Percentiles rank a stretch among this genome's conserved stretches.
These are phyloP conservation scores for Omphalotus guepiniiformis DNA, from an alignment of 768 basidiomycete genomes.

Conservation along the genomic window DNA sequence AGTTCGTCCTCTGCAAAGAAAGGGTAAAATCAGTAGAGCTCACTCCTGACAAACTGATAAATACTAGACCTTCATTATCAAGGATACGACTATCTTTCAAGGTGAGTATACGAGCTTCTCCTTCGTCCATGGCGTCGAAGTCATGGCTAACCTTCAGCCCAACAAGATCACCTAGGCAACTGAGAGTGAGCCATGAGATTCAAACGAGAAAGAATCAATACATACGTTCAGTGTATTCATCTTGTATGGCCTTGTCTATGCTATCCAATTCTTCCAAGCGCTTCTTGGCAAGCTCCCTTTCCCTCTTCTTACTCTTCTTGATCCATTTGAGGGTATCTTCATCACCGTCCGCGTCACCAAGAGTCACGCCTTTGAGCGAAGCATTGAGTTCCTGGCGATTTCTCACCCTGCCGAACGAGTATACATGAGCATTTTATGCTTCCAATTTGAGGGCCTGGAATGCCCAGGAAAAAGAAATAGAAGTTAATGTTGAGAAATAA, in stretches of 20 bases:
- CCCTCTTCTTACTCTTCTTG: constrained; percentile 86
- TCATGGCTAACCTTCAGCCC: constrained; percentile 97
- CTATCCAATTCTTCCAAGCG: constrained; percentile 79
- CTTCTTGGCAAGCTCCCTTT: constrained; percentile 82
- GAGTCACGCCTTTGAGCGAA: constrained; percentile 87
- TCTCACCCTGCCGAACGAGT: constrained; percentile 69
- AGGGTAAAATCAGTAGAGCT: neutral
- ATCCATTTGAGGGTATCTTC: constrained; percentile 88
- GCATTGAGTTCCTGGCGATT: constrained; percentile 91
- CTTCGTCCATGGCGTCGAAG: constrained; percentile 88
- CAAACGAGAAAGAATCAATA: constrained; percentile 3
- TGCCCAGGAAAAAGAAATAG: constrained; percentile 34
- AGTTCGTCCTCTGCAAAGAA: constrained; percentile 83
- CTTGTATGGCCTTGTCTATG: constrained; percentile 73
- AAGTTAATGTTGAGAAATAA: constrained; percentile 5
- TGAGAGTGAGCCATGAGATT: neutral
- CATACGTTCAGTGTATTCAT: constrained; percentile 87
- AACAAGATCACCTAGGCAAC: constrained; percentile 69
- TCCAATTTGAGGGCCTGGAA: no score
- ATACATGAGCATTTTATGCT: constrained; percentile 37
- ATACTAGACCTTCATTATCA: constrained; percentile 77
- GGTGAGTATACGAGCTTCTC: constrained; percentile 93
- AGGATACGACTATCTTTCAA: constrained; percentile 95
- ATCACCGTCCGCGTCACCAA: constrained; percentile 81
- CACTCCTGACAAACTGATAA: constrained; percentile 1